Evolutionary conservation across 2,329 filamentous ascomycete genomes (phyloP), one percentile per base, ranked within the genome.

Genomic region (Didymella arachidicola): DNA sequence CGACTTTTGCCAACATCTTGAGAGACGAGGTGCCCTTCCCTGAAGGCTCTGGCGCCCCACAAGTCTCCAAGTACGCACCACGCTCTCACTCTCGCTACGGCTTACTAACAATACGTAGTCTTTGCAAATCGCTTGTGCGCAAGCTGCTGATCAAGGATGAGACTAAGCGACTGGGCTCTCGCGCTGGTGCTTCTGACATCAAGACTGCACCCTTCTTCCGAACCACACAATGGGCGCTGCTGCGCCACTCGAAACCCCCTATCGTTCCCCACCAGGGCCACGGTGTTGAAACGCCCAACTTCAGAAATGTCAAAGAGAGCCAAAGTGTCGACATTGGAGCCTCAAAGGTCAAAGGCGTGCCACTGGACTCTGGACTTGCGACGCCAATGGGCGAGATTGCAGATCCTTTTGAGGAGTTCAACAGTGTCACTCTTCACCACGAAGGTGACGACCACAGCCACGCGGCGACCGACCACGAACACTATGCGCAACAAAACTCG

Each of bases 121-220:
- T 97, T 45, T 99, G 95, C 83, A 99, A 99, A 80, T 96, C 92
- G 4, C 81, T 99, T 62, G 97, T 99, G 74, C 88, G 95, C 65
- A 99, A 99, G 79, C 85, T 99, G 14, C 84, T 99, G 43, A 98
- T 98, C 83, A 99, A 99, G 79, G 95, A 99, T 69, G 95, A 99
- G 79, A 93, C 94, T 59, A 89, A 93, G 61, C 90, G 95, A 59
- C 85, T 99, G 42, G 95, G 95, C 59, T 96, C 95, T 47, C 90
- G 95, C 61, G 95, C 95, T 2, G 95, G 95, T 62, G 95, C 95
- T 8, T 97, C 93, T 1, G 95, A 99, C 77, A 96, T 99, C 77
- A 99, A 99, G 80, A 88, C 83, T 2, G 95, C 98, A 72, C 91
- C 93, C 11, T 99, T 99, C 83, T 99, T 99, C 86, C 88, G 93